Base-by-base conservation (phyloP, 2,329 filamentous ascomycete genomes). In the Colletotrichum euphorbiae region DNA sequence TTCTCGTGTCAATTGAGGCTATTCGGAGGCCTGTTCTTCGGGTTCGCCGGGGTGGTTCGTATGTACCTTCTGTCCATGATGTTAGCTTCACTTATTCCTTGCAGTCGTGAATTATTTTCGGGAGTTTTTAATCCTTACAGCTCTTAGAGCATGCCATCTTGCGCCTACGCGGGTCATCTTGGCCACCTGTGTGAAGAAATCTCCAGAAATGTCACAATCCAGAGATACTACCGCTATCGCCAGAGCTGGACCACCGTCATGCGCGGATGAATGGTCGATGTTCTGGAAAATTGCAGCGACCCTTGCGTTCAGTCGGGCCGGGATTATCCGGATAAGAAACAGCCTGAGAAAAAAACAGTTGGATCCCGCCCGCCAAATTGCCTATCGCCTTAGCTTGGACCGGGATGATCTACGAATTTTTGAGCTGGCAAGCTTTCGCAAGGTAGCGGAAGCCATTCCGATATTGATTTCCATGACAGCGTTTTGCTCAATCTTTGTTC, bases 121-220 rank as follows among this genome's bases (percentile, higher is more conserved):
- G 28, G 19, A 9, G 31, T 40, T 21, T 11, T 48, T 2, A 6
- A 11, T 67, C 84, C 89, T 79, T 85, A 93, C 92, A 79, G 87
- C 84, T 79, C 89, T 89, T 77, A 97, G 83, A 80, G 89, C 89
- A 78, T 90, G 89, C 87, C 93, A 89, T 74, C 93, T 90, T 81
- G 69, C 65, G 42, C 62, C 67, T 63, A 72, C 68, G 42, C 70
- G 81, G 59, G 84, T 82, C 86, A 88, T 88, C 65, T 73, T 78
- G 74, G 73, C 65, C 46, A 58, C 43, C 63, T 65, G 52, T 56
- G 24, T n/a, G 31, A 42, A 42, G 33, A 61, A 38, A 21, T 51
- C 43, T 57, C 56, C 38, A 42, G 60, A 58, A 42, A 24, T 40
- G 48, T 31, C 17, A 55, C 59, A 54, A 54, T 33, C 61, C 28